Evolutionary conservation across 2,329 filamentous ascomycete genomes (phyloP).

Genomic region (Hypoxylon sp.): DNA sequence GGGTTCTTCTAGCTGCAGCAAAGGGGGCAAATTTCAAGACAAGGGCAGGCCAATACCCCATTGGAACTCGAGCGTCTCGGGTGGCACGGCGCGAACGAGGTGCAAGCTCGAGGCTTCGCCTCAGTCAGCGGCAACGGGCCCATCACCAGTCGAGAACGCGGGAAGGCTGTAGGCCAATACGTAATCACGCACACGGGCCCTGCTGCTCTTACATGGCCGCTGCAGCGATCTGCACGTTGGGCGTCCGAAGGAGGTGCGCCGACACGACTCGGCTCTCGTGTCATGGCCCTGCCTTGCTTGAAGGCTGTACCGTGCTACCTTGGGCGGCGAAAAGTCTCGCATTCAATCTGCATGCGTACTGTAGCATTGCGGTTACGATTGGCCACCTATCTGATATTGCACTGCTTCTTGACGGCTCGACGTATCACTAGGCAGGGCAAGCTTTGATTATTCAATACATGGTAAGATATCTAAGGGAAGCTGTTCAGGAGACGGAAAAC

Average conservation of each 20-base stretch:
- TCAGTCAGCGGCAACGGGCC: slow-evolving; percentile 19
- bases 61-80: slow-evolving; percentile 9
- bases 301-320: too few relatives aligned
- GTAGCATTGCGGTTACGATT: too few relatives aligned
- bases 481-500: too few relatives aligned
- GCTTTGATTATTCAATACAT: too few relatives aligned
- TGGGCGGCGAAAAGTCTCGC: too few relatives aligned
- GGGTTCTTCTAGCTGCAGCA: too few relatives aligned
- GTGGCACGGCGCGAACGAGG: slow-evolving; percentile 12
- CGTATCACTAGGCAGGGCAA: too few relatives aligned
- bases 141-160: slow-evolving; percentile 14
- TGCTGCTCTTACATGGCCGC: slow-evolving; percentile 20
- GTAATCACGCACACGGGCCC: slow-evolving; percentile 6
- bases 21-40: background rate
- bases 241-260: slow-evolving; percentile 4
- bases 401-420: too few relatives aligned
- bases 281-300: background rate
- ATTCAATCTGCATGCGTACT: too few relatives aligned
- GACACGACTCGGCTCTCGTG: background rate
- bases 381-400: too few relatives aligned
- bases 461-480: too few relatives aligned
- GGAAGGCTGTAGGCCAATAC: slow-evolving; percentile 7
- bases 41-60: slow-evolving; percentile 1
- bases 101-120: slow-evolving; percentile 25
- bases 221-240: slow-evolving; percentile 20